phyloP scores from a whole-genome alignment of 495 filamentous ascomycete species.

The Lepraria neglecta region DNA sequence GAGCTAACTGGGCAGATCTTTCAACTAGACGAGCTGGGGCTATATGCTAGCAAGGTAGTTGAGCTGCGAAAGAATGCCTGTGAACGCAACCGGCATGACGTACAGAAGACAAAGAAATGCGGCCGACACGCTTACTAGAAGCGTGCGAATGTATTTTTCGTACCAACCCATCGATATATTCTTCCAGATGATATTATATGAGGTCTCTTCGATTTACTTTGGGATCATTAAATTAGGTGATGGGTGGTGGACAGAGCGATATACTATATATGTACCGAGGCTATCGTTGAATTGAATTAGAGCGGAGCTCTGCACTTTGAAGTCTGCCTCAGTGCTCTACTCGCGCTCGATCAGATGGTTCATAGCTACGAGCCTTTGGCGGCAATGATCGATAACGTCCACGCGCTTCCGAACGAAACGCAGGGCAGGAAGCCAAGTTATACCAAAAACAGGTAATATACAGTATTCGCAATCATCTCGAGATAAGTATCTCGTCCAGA shows the following conservation, averaged over 20 bases:
- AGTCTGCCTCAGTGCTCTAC: not conserved
- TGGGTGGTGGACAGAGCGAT: not conserved
- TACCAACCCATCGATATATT: not conserved
- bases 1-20: not conserved
- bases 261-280: not conserved
- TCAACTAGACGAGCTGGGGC: not conserved
- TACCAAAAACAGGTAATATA: not conserved
- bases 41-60: slow-evolving; percentile 1
- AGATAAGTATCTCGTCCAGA: not conserved
- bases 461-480: not conserved
- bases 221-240: not conserved
- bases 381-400: not conserved
- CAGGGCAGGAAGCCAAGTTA: not conserved
- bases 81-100: slow-evolving; percentile 5
- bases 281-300: slow-evolving; percentile 10
- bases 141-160: not conserved
- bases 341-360: not conserved
- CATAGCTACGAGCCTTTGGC: not conserved
- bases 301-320: not conserved
- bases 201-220: not conserved
- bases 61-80: slow-evolving; percentile 2
- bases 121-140: not conserved
- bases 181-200: not conserved
- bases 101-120: not conserved
- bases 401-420: not conserved